Percentiles rank a stretch among this genome's conserved stretches.
phyloP scores from a whole-genome alignment of 106 monocot genomes.

The Alisma plantagoaquatica region DNA sequence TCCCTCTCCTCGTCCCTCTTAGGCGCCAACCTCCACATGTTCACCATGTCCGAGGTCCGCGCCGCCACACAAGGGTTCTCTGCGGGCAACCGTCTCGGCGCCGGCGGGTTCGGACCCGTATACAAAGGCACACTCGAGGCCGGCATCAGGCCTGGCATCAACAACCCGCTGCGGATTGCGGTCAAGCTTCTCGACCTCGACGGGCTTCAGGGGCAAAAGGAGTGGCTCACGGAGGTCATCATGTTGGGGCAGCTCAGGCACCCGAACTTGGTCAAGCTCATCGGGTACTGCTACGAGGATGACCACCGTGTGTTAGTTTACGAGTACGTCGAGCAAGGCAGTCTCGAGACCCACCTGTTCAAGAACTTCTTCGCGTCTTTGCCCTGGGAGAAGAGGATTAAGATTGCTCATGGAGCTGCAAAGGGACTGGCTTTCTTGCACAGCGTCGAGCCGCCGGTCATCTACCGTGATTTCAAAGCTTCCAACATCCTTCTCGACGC shows the following conservation, averaged over 20 bases:
- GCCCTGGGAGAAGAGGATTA: constrained; percentile 41
- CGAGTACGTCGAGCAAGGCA: constrained; percentile 58
- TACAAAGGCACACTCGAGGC: constrained; percentile 66
- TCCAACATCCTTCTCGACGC: constrained; percentile 61
- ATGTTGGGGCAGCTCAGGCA: constrained; percentile 71
- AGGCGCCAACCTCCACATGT: constrained; percentile 45
- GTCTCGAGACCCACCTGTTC: constrained; percentile 76
- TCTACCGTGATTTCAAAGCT: constrained; percentile 54
- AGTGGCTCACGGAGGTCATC: constrained; percentile 83
- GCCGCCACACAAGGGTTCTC: constrained; percentile 49
- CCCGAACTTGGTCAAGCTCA: constrained; percentile 61
- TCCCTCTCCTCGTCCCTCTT: constrained; percentile 61
- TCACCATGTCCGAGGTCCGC: constrained; percentile 50
- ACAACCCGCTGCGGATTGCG: constrained; percentile 47
- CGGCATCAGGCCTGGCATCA: constrained; percentile 39
- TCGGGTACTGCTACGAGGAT: constrained; percentile 70
- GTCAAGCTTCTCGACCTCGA: constrained; percentile 68
- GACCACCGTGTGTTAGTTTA: constrained; percentile 72
- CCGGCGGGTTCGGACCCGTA: constrained; percentile 82
- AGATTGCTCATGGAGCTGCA: constrained; percentile 35
- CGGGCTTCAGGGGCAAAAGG: constrained; percentile 66
- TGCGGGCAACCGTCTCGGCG: constrained; percentile 40
- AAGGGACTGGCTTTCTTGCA: constrained; percentile 40
- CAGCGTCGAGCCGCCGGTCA: constrained; percentile 42
- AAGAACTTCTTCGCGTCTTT: constrained; percentile 33